Percentiles rank a stretch among this genome's conserved stretches.
phyloP scores from a whole-genome alignment of 2,329 filamentous ascomycete genomes.

The Penicillium digitatum region DNA sequence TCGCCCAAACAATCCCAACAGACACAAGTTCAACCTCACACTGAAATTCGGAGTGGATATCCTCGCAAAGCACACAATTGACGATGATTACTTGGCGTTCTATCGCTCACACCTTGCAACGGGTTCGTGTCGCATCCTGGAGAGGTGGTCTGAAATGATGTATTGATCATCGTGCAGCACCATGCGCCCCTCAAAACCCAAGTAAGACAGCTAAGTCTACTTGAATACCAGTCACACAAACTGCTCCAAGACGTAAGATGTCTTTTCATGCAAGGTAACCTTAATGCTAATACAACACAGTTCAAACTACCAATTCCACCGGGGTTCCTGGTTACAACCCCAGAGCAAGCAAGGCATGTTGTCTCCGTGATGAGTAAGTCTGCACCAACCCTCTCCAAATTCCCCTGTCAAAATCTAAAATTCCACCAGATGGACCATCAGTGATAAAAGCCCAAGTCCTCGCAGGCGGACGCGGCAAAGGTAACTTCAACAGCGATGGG shows the following conservation, averaged over 20 bases:
- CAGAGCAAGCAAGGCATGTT: conserved; percentile 23
- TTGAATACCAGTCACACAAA: conserved; percentile 1
- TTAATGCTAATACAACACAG: conserved; percentile 10
- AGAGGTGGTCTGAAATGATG: neutral
- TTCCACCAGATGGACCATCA: conserved; percentile 23
- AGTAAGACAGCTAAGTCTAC: neutral
- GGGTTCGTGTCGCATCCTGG: neutral
- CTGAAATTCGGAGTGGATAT: neutral
- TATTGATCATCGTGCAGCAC: neutral
- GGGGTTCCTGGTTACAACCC: conserved; percentile 23
- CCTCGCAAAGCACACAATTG: neutral
- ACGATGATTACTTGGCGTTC: conserved; percentile 6
- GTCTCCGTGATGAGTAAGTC: conserved; percentile 25
- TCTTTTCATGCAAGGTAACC: neutral
- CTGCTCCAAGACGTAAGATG: neutral
- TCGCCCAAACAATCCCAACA: neutral
- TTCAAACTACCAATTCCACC: conserved; percentile 28
- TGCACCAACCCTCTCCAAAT: neutral
- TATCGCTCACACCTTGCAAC: neutral
- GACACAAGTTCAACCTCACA: neutral
- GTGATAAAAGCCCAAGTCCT: conserved; percentile 34
- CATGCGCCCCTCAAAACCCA: neutral
- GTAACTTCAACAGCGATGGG: conserved; percentile 27
- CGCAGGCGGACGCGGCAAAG: conserved; percentile 32
- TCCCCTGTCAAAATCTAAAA: neutral